Conservation (phyloP, 164 flowering plant genomes). For the Kingdonia uniflora region DNA sequence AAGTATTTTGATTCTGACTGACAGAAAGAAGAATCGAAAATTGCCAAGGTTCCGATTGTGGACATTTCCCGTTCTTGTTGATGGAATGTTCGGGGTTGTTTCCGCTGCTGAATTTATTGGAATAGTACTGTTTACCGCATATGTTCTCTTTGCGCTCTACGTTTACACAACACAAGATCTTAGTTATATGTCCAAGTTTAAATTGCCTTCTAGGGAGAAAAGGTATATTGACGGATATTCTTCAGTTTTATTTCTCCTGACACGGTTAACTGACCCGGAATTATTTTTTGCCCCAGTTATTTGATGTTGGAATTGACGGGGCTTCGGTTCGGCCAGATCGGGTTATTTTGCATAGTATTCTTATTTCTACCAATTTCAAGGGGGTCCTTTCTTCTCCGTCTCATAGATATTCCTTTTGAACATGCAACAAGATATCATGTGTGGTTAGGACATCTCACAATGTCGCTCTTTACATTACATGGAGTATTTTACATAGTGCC, state of each 20-base stretch:
- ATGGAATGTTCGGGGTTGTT: constrained; percentile 90
- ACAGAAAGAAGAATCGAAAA: constrained; percentile 35
- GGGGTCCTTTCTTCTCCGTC: constrained; percentile 77
- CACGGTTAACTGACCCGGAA: neutral
- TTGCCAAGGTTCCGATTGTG: constrained; percentile 59
- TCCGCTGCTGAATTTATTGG: constrained; percentile 82
- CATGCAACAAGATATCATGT: constrained; percentile 91
- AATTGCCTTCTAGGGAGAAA: constrained; percentile 9
- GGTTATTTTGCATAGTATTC: constrained; percentile 64
- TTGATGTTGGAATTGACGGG: constrained; percentile 47
- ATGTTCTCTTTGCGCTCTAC: constrained; percentile 47
- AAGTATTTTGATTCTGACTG: neutral
- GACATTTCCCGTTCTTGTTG: constrained; percentile 84
- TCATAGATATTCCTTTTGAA: constrained; percentile 87
- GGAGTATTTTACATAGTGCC: constrained; percentile 50
- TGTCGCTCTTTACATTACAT: constrained; percentile 68
- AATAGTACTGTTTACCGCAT: constrained; percentile 40
- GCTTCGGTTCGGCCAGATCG: constrained; percentile 60
- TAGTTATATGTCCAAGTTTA: constrained; percentile 9
- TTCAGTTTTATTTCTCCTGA: neutral
- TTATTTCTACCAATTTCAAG: constrained; percentile 81
- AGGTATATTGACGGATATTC: constrained; percentile 17
- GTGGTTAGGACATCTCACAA: constrained; percentile 93
- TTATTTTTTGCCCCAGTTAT: constrained; percentile 25
- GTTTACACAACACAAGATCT: constrained; percentile 26